Evolutionary conservation across 2,329 filamentous ascomycete genomes (phyloP).

Genomic region (Hypoxylon sp.): DNA sequence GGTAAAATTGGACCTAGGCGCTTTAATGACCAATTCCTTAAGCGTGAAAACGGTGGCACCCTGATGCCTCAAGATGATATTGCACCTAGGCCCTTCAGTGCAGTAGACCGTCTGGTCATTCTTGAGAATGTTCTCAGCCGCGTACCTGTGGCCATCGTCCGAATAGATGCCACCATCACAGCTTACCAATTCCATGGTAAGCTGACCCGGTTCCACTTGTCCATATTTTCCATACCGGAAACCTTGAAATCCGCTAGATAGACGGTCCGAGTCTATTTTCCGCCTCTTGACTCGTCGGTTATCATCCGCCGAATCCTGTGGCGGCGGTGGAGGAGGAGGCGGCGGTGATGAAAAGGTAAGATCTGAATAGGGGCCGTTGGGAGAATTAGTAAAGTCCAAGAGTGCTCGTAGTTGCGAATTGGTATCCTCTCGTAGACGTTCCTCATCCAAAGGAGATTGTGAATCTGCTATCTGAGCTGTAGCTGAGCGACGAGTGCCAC

Average conservation of each 20-base stretch:
- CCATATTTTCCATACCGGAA: conserved; percentile 89
- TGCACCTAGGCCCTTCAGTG: conserved; percentile 88
- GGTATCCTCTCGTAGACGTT: conserved; percentile 41
- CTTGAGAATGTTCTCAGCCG: conserved; percentile 84
- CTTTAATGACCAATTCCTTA: conserved; percentile 89
- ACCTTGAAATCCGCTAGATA: conserved; percentile 62
- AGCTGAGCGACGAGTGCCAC: conserved; percentile 34
- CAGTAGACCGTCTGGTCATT: conserved; percentile 90
- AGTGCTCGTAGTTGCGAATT: conserved; percentile 46
- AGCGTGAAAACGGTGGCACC: conserved; percentile 85
- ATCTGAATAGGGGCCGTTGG: conserved; percentile 44
- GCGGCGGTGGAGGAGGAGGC: conserved; percentile 37
- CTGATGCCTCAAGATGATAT: conserved; percentile 85
- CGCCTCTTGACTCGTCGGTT: conserved; percentile 73
- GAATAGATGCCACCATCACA: conserved; percentile 85
- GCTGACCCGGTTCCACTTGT: conserved; percentile 83
- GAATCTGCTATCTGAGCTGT: conserved; percentile 24
- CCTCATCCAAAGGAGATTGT: conserved; percentile 35
- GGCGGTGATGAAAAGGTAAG: conserved; percentile 47
- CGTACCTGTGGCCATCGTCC: conserved; percentile 71
- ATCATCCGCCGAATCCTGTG: conserved; percentile 49
- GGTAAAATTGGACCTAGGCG: conserved; percentile 83
- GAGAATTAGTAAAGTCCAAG: conserved; percentile 45
- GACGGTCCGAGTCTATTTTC: conserved; percentile 75
- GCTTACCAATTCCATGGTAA: conserved; percentile 89